Conservation (phyloP, 2,329 filamentous ascomycete species). For the Chalara sp. region DNA sequence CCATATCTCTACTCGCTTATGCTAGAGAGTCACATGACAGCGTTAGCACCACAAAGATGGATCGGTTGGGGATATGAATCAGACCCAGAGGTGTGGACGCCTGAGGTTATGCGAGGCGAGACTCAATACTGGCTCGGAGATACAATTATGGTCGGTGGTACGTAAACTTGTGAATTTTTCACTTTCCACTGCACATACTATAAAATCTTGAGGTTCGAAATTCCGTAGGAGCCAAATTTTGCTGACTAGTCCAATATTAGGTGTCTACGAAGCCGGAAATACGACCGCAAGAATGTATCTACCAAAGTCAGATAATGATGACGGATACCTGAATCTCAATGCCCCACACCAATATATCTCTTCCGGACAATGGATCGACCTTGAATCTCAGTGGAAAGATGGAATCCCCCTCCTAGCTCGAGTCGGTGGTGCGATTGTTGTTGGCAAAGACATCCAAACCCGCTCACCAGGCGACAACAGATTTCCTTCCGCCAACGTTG, state of each 20-base stretch:
- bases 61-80: constrained; percentile 66
- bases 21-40: constrained; percentile 53
- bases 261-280: constrained; percentile 54
- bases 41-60: constrained; percentile 63
- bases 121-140: constrained; percentile 70
- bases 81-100: constrained; percentile 60
- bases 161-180: no score
- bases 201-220: no score
- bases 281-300: constrained; percentile 53
- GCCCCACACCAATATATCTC: constrained; percentile 50
- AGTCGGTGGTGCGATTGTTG: constrained; percentile 45
- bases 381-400: constrained; percentile 42
- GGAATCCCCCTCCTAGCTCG: constrained; percentile 50
- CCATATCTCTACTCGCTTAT: constrained; percentile 64
- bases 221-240: no score
- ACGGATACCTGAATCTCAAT: constrained; percentile 57
- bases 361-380: constrained; percentile 45
- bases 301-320: constrained; percentile 40
- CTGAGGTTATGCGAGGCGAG: constrained; percentile 53
- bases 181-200: no score
- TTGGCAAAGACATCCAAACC: constrained; percentile 44
- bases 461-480: constrained; percentile 43
- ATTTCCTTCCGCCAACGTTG: constrained; percentile 33
- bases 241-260: no score
- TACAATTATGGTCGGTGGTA: constrained; percentile 54